A percentile compares a stretch with the other conserved stretches of the same genome.
Evolutionary conservation across 2,329 filamentous ascomycete species (phyloP).

Genomic region (Pseudocercospora eumusae): DNA sequence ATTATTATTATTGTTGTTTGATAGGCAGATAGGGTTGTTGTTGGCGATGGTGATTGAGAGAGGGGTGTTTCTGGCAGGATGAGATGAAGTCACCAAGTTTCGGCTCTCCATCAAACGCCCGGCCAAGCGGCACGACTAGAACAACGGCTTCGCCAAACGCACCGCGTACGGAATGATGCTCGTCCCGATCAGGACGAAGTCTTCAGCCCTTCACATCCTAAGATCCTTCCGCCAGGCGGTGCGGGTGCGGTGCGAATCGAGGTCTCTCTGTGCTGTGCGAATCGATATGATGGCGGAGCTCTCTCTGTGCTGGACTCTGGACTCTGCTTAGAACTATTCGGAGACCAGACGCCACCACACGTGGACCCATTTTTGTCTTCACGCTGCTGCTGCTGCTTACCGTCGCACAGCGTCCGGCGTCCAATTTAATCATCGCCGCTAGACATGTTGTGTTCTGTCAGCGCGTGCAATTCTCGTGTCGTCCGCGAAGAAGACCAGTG

Average conservation of each 20-base stretch:
- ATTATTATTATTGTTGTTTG: no score
- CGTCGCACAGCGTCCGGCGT: neutral
- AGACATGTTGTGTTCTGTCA: neutral
- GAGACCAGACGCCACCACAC: conserved; percentile 7
- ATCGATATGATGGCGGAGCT: no score
- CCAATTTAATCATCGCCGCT: neutral
- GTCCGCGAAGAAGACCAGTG: neutral
- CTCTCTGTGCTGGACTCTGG: no score
- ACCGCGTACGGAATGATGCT: conserved; percentile 19
- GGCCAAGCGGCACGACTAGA: conserved; percentile 18
- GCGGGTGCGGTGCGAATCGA: no score
- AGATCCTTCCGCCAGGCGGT: no score
- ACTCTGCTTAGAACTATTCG: no score
- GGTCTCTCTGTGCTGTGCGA: no score
- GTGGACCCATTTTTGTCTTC: conserved; percentile 3
- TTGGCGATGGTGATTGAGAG: conserved; percentile 24
- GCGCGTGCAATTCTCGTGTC: conserved; percentile 7
- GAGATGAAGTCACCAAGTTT: conserved; percentile 31
- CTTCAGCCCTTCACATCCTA: no score
- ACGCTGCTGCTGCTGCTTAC: neutral
- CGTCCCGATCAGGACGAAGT: conserved; percentile 21
- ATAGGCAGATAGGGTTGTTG: conserved; percentile 29
- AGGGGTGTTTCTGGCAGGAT: conserved; percentile 24
- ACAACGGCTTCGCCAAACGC: conserved; percentile 20
- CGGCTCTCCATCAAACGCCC: conserved; percentile 36